phyloP scores from a whole-genome alignment of 2,329 filamentous ascomycete species.

The Nemania serpens region DNA sequence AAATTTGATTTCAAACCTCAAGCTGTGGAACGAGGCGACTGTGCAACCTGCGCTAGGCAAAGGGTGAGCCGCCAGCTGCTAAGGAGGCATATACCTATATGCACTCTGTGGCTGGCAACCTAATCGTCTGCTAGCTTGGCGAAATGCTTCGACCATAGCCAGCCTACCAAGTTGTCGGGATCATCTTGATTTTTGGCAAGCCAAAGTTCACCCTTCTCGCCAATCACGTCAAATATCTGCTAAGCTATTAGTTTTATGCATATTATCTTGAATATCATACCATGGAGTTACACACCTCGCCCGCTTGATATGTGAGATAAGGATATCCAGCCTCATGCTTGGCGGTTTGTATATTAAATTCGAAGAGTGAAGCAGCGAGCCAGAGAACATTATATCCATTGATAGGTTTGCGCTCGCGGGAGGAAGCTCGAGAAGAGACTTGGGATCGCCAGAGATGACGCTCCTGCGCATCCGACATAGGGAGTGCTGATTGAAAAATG shows the following conservation, averaged over 20 bases:
- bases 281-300: conserved; percentile 65
- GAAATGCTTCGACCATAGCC: conserved; percentile 99
- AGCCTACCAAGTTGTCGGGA: conserved; percentile 75
- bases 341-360: conserved; percentile 94
- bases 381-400: conserved; percentile 78
- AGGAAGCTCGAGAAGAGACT: conserved; percentile 64
- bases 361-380: conserved; percentile 90
- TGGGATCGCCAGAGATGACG: conserved; percentile 58
- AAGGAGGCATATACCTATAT: conserved; percentile 5
- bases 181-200: conserved; percentile 98
- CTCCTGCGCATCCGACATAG: conserved; percentile 70
- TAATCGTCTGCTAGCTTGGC: conserved; percentile 63
- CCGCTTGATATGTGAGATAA: conserved; percentile 92
- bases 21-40: conserved; percentile 1
- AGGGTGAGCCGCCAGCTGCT: neutral
- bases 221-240: conserved; percentile 87
- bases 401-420: conserved; percentile 58
- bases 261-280: neutral
- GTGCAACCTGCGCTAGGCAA: neutral
- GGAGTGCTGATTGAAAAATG: conserved; percentile 86
- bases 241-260: neutral
- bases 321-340: conserved; percentile 94
- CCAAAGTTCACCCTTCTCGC: conserved; percentile 96
- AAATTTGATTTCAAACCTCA: conserved; percentile 8
- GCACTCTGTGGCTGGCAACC: neutral